These are phyloP conservation scores for Debaryomycetaceae sp. DNA, from an alignment of 1,139 yeast genomes.

Conservation along the genomic window DNA sequence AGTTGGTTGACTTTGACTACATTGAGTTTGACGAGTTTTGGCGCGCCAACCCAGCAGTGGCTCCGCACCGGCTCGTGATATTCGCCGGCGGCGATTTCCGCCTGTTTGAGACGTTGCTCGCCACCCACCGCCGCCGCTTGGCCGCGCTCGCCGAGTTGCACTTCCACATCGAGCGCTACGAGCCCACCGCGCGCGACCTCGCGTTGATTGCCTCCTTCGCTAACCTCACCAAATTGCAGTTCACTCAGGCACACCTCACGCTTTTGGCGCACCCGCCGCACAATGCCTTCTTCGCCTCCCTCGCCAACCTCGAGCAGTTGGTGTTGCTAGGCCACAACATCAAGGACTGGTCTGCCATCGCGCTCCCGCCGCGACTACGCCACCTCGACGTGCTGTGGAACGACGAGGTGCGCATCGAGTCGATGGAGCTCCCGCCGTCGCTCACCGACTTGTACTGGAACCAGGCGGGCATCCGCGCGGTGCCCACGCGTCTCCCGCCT, in stretches of 20 bases:
- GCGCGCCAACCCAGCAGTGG: conserved; percentile 21
- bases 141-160: conserved; percentile 16
- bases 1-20: conserved; percentile 23
- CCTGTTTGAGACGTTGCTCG: conserved; percentile 23
- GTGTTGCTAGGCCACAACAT: conserved; percentile 32
- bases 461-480: conserved; percentile 20
- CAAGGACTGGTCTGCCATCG: conserved; percentile 24
- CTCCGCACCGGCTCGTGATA: conserved; percentile 24
- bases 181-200: conserved; percentile 18
- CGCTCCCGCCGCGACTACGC: conserved; percentile 19
- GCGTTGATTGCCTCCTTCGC: conserved; percentile 20
- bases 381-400: conserved; percentile 38
- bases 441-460: conserved; percentile 28
- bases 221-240: conserved; percentile 28
- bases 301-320: conserved; percentile 19
- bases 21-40: conserved; percentile 33
- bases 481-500: conserved; percentile 22
- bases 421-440: conserved; percentile 15
- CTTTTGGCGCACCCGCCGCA: conserved; percentile 8
- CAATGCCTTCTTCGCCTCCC: conserved; percentile 11
- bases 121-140: conserved; percentile 17
- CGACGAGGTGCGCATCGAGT: conserved; percentile 12
- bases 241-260: conserved; percentile 21
- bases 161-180: conserved; percentile 24
- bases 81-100: conserved; percentile 32